Conservation (phyloP, 495 filamentous ascomycete species). For the Aspergillus haitiensis region DNA sequence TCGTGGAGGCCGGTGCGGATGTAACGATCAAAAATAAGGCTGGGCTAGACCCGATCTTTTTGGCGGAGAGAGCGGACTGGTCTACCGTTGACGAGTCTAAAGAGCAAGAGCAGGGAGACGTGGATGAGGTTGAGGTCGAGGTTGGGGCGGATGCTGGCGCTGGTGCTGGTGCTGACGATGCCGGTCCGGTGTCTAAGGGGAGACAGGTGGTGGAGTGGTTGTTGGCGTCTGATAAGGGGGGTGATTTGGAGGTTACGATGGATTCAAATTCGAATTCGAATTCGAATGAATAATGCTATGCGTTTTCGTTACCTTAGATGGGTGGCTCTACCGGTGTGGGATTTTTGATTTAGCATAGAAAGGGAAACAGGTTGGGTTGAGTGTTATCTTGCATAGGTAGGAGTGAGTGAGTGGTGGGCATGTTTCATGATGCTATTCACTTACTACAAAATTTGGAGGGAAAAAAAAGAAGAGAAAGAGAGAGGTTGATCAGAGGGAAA, state of each 20-base stretch:
- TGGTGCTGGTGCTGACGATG: conserved; percentile 16
- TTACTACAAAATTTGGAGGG: no score
- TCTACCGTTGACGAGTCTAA: conserved; percentile 24
- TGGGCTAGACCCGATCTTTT: conserved; percentile 81
- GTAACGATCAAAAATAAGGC: conserved; percentile 72
- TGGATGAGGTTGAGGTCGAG: conserved; percentile 14
- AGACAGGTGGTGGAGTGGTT: conserved; percentile 52
- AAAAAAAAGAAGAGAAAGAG: no score
- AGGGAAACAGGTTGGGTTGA: no score
- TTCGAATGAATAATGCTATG: not conserved
- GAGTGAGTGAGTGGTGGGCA: no score
- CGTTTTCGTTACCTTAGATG: not conserved
- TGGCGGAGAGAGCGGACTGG: conserved; percentile 69
- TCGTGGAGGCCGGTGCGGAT: conserved; percentile 73
- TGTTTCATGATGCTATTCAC: no score
- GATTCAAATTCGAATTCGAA: not conserved
- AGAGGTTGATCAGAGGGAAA: no score
- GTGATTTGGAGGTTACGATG: conserved; percentile 36
- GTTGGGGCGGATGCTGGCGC: conserved; percentile 15
- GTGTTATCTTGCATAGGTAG: no score
- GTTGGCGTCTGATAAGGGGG: conserved; percentile 42
- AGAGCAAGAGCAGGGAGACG: conserved; percentile 26
- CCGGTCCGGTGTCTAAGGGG: conserved; percentile 37
- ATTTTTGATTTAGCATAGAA: no score
- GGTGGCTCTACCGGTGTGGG: conserved; percentile 6